Conservation (phyloP, 148 eudicot genomes). For the Rhododendron williamsianum region DNA sequence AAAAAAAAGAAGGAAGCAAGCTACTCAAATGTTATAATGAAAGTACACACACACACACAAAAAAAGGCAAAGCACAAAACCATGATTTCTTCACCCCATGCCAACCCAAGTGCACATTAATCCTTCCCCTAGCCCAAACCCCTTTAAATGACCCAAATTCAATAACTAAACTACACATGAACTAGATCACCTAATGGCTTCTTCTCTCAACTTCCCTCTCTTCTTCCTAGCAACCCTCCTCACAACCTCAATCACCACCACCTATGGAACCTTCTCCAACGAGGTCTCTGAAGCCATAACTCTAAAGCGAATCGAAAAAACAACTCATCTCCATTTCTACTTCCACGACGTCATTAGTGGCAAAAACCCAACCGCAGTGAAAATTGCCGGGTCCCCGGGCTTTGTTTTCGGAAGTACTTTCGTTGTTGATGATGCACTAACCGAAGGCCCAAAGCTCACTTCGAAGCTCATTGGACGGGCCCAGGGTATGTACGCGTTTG, state of each 20-base stretch:
- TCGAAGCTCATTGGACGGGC: slow-evolving; percentile 41
- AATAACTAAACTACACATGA: background rate
- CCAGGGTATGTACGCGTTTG: slow-evolving; percentile 39
- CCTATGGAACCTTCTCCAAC: slow-evolving; percentile 11
- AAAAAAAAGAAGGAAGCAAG: background rate
- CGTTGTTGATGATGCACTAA: slow-evolving; percentile 41
- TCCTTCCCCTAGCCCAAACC: too few species aligned
- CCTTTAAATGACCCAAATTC: background rate
- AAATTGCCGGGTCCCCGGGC: slow-evolving; percentile 20
- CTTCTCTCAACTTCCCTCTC: background rate
- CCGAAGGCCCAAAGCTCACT: slow-evolving; percentile 20
- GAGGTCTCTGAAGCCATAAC: slow-evolving; percentile 8
- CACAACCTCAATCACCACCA: background rate
- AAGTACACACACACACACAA: background rate
- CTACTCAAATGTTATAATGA: background rate
- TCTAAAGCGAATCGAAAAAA: slow-evolving; percentile 20
- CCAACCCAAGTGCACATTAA: background rate
- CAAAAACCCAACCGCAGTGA: slow-evolving; percentile 34
- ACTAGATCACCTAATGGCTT: slow-evolving; percentile 3
- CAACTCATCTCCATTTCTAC: slow-evolving; percentile 37
- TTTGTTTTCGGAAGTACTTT: slow-evolving; percentile 12
- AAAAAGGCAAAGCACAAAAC: background rate
- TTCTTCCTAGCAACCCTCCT: background rate
- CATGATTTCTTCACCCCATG: background rate
- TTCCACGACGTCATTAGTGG: slow-evolving; percentile 44